Percentiles rank a stretch among this genome's conserved stretches.
Evolutionary conservation across 2,329 filamentous ascomycete species (phyloP).

Genomic region (Metarhizium sp.): DNA sequence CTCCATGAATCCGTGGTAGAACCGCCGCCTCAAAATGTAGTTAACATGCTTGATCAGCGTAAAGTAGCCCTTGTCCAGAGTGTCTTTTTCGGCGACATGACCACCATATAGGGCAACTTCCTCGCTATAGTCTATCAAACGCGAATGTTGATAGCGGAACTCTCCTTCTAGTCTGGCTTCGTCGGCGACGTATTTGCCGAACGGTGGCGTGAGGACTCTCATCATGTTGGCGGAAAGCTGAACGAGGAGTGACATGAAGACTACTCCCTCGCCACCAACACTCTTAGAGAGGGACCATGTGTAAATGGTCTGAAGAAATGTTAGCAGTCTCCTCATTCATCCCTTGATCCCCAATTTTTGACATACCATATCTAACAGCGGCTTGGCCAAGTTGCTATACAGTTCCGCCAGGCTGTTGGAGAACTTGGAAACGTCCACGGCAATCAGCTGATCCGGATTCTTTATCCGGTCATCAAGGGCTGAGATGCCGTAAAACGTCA

Average conservation of each 20-base stretch:
- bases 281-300: constrained; percentile 88
- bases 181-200: constrained; percentile 95
- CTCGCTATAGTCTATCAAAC: constrained; percentile 92
- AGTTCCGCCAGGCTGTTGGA: constrained; percentile 90
- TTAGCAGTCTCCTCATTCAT: constrained; percentile 1
- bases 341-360: too few species aligned
- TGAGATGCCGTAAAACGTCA: constrained; percentile 96
- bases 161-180: constrained; percentile 92
- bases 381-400: constrained; percentile 94
- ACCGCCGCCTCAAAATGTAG: constrained; percentile 76
- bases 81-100: constrained; percentile 91
- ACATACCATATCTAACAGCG: constrained; percentile 77
- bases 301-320: constrained; percentile 61
- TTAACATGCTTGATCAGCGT: constrained; percentile 99
- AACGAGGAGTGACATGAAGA: constrained; percentile 90
- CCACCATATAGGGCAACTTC: constrained; percentile 89
- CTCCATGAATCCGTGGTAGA: constrained; percentile 99
- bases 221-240: constrained; percentile 89
- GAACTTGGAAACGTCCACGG: constrained; percentile 93
- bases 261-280: constrained; percentile 91
- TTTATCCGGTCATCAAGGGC: constrained; percentile 96
- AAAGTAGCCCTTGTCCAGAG: constrained; percentile 95
- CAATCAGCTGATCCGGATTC: constrained; percentile 95
- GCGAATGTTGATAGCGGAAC: constrained; percentile 89
- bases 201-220: constrained; percentile 89